phyloP scores from a whole-genome alignment of 106 monocot species.

The Phalaenopsis aphrodite region DNA sequence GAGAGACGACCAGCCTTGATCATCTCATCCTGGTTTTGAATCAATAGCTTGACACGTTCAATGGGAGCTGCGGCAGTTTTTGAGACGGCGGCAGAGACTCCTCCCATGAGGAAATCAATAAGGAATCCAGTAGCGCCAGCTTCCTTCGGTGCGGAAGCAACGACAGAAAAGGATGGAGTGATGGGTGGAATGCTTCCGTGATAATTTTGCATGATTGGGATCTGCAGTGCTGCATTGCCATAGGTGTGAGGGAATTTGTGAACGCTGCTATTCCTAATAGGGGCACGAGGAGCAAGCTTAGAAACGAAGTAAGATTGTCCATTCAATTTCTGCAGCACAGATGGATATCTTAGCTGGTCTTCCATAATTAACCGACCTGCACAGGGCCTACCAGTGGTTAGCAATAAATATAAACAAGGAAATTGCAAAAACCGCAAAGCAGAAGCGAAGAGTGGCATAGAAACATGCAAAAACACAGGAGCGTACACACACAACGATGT shows the following conservation, averaged over 20 bases:
- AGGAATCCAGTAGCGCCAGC: slow-evolving; percentile 17
- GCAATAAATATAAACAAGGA: neutral
- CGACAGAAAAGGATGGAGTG: neutral
- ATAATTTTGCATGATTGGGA: neutral
- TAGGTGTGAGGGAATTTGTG: slow-evolving; percentile 5
- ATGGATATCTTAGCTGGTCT: slow-evolving; percentile 1
- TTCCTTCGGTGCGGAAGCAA: slow-evolving; percentile 16
- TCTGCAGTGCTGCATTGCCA: neutral
- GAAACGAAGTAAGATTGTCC: slow-evolving; percentile 3
- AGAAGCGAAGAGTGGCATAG: neutral
- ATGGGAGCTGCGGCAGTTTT: slow-evolving; percentile 42
- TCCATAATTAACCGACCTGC: slow-evolving; percentile 12
- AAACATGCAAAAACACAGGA: neutral
- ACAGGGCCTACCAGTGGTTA: neutral
- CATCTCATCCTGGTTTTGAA: slow-evolving; percentile 53
- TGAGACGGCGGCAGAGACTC: slow-evolving; percentile 41
- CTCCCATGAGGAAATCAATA: slow-evolving; percentile 44
- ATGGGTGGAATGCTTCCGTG: neutral
- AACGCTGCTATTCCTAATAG: neutral
- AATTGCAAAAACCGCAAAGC: neutral
- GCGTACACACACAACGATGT: neutral
- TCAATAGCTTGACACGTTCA: slow-evolving; percentile 43
- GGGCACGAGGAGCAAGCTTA: neutral
- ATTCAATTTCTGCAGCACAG: slow-evolving; percentile 7
- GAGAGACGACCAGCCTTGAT: slow-evolving; percentile 36